Evolutionary conservation across 2,329 filamentous ascomycete genomes (phyloP), one percentile per base, ranked within the genome.

Genomic region (Colletotrichum trifolii): DNA sequence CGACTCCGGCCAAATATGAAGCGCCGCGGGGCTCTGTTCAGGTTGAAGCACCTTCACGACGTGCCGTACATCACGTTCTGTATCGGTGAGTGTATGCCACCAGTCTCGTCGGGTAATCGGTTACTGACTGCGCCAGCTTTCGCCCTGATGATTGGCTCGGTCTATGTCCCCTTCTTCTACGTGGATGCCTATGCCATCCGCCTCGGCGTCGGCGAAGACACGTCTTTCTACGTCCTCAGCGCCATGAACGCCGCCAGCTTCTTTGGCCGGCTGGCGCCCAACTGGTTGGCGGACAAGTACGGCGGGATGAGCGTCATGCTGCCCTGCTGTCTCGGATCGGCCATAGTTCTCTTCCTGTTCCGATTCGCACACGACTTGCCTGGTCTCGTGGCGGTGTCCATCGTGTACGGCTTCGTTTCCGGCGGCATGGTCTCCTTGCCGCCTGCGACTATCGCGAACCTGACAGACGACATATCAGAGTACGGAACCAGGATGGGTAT

Each of bases 331-430:
- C 15, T 69, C 13, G 54, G 58, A 6, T 66, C 65, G 6, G 60
- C 49, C 4, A 35, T 54, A 2, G 13, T 69, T 5, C 42, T 67
- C 4, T 68, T 68, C 40, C 34, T 59, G 35, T 58, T 61, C 15
- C 45, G 54, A 15, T 67, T 55, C 15, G 53, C 60, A 25, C 39
- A 50, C 25, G 52, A 39, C 25, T 34, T 62, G 40, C 64, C 54
- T 6, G 67, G 68, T 5, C 43, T 68, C 45, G n/a, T 69, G 13
- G 67, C 33, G 7, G 46, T 61, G 12, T 54, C 60, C 9, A 17
- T 61, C 38, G 17, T 66, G 17, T 66, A 69, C 53, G 67, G 68
- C 6, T 69, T 69, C 39, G 50, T 69, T n/a, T 69, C 68, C 7
- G 67, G 60, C 4, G 56, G 64, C 10, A 60, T 55, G 46, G 60